Evolutionary conservation across 2,329 filamentous ascomycete species (phyloP).

Genomic region (Penicillium sp.): DNA sequence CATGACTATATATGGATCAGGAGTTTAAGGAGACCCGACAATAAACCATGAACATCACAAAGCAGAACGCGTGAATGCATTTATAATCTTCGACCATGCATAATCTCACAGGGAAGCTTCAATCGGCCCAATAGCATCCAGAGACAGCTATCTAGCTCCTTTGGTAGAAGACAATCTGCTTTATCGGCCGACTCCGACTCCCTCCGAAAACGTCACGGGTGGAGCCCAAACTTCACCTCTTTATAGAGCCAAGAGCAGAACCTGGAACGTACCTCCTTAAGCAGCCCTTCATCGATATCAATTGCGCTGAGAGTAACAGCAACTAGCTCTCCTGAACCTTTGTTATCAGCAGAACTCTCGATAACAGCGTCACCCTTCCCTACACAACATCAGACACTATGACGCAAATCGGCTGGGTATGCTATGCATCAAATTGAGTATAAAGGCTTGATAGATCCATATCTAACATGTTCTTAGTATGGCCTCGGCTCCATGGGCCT

Average conservation of each 20-base stretch:
- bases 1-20: neutral
- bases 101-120: neutral
- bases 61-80: neutral
- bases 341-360: neutral
- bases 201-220: conserved; percentile 20
- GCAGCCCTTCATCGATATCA: neutral
- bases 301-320: neutral
- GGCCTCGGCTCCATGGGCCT: conserved; percentile 45
- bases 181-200: conserved; percentile 25
- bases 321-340: neutral
- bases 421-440: neutral
- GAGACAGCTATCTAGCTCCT: conserved; percentile 2
- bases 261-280: neutral
- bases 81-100: neutral
- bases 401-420: conserved; percentile 37
- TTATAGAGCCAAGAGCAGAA: neutral
- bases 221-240: conserved; percentile 5
- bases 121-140: conserved; percentile 4
- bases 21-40: neutral
- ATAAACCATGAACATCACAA: neutral
- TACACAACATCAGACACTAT: conserved; percentile 15
- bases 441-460: neutral
- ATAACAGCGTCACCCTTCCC: neutral
- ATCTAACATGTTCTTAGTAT: conserved; percentile 24
- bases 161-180: conserved; percentile 1